Base-by-base conservation (phyloP, 805 yeast genomes). In the Brettanomyces bruxellensis region DNA sequence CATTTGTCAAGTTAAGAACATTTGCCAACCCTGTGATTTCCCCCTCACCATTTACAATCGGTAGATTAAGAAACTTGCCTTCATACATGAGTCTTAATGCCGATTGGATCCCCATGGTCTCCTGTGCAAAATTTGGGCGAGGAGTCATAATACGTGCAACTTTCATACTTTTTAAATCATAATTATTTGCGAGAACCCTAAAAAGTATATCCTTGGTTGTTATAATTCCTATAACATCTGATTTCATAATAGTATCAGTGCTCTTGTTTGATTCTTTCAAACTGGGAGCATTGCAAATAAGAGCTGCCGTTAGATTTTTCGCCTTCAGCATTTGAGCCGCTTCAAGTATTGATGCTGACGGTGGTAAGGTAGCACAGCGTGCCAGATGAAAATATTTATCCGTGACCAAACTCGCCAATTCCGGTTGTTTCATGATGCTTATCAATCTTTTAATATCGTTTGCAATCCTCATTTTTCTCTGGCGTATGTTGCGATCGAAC, bases 21-120 rank as follows among this genome's bases (percentile, higher is more conserved):
- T 70, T 68, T 5, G 71, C 68, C 5, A 72, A 58, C 2, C 75
- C 76, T n/a, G 67, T 58, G 3, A 72, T 60, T 28, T 47, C 51
- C 4, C 59, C 56, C 1, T 48, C 23, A 5, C 55, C 53, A 48
- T 66, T 60, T 40, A 61, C 62, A 7, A 71, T 68, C 0, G 77
- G 77, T 43, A 72, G 52, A 47, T 70, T 72, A 43, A 72, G 49
- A 46, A 67, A 72, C 47, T 70, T 69, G 0, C 76, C 77, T 43
- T 68, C 71, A 49, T 67, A 72, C 77, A 72, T 72, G 46, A 70
- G 52, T 49, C 74, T 59, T 45, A 72, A 53, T 5, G 75, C 76
- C 4, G 66, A 62, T 46, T 70, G 68, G n/a, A 72, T 67, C 2
- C 65, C 67, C 50, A 67, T 53, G 11, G 58, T 49, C 32, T 62